Evolutionary conservation across 441 rosid genomes (phyloP).

Genomic region (Corymbia calophylla): DNA sequence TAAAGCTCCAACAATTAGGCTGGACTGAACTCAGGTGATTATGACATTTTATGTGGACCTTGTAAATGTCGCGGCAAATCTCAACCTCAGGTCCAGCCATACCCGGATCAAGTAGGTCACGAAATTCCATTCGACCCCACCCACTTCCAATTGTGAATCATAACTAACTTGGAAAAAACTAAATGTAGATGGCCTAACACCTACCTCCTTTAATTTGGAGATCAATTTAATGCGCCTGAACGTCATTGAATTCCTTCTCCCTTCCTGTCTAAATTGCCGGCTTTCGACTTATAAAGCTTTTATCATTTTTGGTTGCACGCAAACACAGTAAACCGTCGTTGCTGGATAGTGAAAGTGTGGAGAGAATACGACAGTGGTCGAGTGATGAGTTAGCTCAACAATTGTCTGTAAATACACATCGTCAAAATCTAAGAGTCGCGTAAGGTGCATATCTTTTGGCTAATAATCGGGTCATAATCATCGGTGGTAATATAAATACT

Average conservation of each 20-base stretch:
- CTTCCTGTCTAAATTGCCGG: neutral
- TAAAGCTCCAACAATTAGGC: neutral
- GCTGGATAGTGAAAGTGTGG: too few species aligned
- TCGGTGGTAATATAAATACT: too few species aligned
- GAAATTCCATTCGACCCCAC: neutral
- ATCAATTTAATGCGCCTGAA: neutral
- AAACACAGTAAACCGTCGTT: neutral
- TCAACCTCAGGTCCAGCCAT: neutral
- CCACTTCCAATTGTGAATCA: neutral
- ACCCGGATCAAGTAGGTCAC: rapidly evolving
- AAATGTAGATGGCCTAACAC: neutral
- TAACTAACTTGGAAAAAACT: neutral
- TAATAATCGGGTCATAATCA: too few species aligned
- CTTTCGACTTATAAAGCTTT: neutral
- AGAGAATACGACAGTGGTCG: too few species aligned
- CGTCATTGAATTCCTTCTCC: too few species aligned
- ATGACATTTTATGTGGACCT: neutral
- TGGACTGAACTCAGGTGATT: neutral
- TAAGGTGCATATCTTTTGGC: too few species aligned
- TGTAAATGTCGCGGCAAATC: neutral
- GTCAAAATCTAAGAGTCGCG: neutral
- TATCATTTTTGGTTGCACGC: too few species aligned
- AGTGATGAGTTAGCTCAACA: too few species aligned
- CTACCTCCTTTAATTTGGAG: neutral
- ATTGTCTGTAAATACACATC: too few species aligned